Evolutionary conservation across 129 eudicot genomes (phyloP).

Genomic region (Heracleum sosnowskyi): DNA sequence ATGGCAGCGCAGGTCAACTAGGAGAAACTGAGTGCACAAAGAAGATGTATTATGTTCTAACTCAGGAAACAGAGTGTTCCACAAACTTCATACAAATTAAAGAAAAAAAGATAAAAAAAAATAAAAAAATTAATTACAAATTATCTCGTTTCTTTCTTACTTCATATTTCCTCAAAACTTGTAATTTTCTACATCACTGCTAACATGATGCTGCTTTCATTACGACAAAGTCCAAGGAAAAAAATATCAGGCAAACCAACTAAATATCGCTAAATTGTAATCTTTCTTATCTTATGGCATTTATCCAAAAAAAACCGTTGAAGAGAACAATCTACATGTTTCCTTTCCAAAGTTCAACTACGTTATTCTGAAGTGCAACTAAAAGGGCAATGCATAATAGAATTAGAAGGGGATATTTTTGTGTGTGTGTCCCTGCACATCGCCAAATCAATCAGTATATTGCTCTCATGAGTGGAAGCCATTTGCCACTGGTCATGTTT

Average conservation of each 20-base stretch:
- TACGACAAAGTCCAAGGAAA: neutral
- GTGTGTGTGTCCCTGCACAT: neutral
- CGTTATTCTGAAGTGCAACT: neutral
- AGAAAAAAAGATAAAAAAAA: no score
- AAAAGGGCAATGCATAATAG: neutral
- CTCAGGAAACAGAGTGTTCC: neutral
- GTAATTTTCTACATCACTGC: neutral
- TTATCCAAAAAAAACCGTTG: neutral
- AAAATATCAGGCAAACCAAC: neutral
- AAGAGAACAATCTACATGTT: neutral
- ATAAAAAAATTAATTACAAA: neutral
- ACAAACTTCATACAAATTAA: neutral
- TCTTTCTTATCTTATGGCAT: neutral
- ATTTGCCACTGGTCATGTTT: neutral
- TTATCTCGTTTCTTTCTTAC: neutral
- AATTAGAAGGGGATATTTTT: neutral
- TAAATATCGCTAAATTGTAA: neutral
- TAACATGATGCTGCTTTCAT: neutral
- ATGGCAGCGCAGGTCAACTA: slow-evolving; percentile 92
- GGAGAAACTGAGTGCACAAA: slow-evolving; percentile 56
- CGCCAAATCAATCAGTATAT: neutral
- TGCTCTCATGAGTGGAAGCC: neutral
- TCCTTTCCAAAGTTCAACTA: neutral
- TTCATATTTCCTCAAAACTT: neutral
- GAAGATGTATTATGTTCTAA: slow-evolving; percentile 15